Evolutionary conservation across 75 land plant genomes (phyloP), one percentile per base, ranked within the genome.

Genomic region (Selaginella tamariscina): DNA sequence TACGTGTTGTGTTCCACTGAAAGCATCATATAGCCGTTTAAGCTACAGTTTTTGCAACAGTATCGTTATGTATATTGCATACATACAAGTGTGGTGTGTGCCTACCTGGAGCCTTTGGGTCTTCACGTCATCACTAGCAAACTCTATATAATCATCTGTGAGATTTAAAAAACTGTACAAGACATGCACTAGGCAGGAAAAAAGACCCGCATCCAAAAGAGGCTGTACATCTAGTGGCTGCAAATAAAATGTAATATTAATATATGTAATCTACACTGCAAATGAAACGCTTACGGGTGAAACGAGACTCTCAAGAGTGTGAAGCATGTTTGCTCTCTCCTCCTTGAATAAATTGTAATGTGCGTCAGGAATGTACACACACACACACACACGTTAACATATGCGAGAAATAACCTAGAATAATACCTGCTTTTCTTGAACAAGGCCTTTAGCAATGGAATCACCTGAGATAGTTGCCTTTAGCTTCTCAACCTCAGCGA

Each of bases 211-310:
- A 72, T 95, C 92, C 32, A 95, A 80, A 15, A 95, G 79, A 33
- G 96, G 88, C 71, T 95, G 99, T 33, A 88, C 95, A 78, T 91
- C 91, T 70, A 91, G 75, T 23, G 89, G 82, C 99, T 95, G 89
- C 77, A 8, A 59, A 8, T 2, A 81, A n/a, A 32, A 56, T 29
- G 24, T 66, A 65, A 65, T 20, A 28, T 68, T 27, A 55, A 24
- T 0, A 29, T 24, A 69, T 26, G 71, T n/a, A 22, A 8, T 65
- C 67, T 2, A 5, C 11, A 31, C 20, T 2, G n/a, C 20, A 18
- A 2, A 65, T 65, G 20, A 28, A 11, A 18, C 8, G 11, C 29
- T 68, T 88, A 95, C 99, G 77, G 85, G 86, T 56, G 97, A 84
- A 32, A 88, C 89, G 72, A 95, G 84, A 56, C 80, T 83, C 72